A percentile compares a stretch with the other conserved stretches of the same genome.
Evolutionary conservation across 208 protist species (phyloP).

Genomic region (Leptomonas pyrrhocoris): DNA sequence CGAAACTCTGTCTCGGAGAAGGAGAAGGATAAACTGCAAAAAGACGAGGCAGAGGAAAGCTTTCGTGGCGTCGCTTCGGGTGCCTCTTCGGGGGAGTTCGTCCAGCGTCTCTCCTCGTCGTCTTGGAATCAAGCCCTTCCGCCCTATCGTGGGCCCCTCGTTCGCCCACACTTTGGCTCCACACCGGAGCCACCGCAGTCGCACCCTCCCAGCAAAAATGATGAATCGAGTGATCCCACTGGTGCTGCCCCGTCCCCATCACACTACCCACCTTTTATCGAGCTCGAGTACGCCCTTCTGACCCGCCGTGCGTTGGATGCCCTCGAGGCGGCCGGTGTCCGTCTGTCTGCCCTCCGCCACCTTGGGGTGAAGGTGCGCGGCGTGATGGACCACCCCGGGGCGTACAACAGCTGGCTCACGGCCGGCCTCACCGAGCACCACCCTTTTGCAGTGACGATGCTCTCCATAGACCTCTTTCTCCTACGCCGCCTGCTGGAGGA

Average conservation of each 20-base stretch:
- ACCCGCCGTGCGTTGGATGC: constrained; percentile 80
- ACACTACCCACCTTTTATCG: constrained; percentile 43
- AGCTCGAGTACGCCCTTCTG: constrained; percentile 78
- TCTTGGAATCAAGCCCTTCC: neutral
- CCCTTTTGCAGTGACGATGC: constrained; percentile 85
- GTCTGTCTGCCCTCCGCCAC: constrained; percentile 39
- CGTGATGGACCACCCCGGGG: constrained; percentile 86
- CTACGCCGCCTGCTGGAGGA: constrained; percentile 66
- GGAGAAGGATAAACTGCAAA: neutral
- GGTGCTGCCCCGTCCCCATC: constrained; percentile 10
- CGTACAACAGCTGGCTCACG: constrained; percentile 85
- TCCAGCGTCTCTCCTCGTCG: neutral
- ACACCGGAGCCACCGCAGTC: neutral
- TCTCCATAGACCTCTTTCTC: constrained; percentile 68
- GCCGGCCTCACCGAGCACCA: constrained; percentile 79
- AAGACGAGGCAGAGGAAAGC: neutral
- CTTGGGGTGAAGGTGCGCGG: constrained; percentile 73
- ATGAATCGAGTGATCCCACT: constrained; percentile 1
- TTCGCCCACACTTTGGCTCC: constrained; percentile 28
- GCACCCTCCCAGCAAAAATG: neutral
- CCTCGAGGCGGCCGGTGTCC: constrained; percentile 73
- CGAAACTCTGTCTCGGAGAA: neutral
- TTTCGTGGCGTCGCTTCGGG: neutral
- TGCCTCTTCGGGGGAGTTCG: neutral
- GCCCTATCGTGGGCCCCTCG: constrained; percentile 24